phyloP scores from a whole-genome alignment of 352 stramenopile genomes.

The Blastocystis sp. region DNA sequence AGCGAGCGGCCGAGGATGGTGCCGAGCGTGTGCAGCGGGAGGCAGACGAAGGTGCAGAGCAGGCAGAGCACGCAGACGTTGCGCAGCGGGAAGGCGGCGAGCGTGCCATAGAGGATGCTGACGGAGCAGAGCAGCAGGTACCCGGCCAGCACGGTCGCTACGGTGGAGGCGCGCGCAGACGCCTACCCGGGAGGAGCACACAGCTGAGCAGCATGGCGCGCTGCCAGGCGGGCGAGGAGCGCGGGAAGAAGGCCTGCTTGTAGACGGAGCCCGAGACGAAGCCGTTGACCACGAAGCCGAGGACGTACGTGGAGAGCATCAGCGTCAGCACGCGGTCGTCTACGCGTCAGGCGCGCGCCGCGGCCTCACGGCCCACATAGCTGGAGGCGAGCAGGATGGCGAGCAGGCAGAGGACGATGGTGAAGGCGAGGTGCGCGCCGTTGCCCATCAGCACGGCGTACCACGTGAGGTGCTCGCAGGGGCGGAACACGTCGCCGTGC shows the following conservation, averaged over 20 bases:
- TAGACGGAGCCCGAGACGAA: constrained; percentile 85
- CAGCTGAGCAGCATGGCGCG: constrained; percentile 80
- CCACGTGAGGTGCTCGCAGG: constrained; percentile 84
- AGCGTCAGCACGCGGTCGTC: constrained; percentile 55
- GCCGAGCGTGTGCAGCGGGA: constrained; percentile 89
- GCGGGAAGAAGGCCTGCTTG: constrained; percentile 85
- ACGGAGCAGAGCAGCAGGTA: constrained; percentile 84
- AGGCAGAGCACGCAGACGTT: constrained; percentile 79
- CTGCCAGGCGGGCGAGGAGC: constrained; percentile 85
- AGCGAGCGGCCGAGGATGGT: constrained; percentile 92
- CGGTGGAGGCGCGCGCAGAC: neutral
- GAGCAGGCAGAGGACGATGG: constrained; percentile 90
- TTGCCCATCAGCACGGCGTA: constrained; percentile 92
- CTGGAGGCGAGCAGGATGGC: constrained; percentile 82
- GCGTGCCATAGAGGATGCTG: constrained; percentile 77
- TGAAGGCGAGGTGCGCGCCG: constrained; percentile 82
- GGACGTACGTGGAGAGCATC: neutral
- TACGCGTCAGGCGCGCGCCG: neutral
- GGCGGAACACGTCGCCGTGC: constrained; percentile 89
- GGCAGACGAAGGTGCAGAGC: constrained; percentile 94
- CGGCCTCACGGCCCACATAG: constrained; percentile 41
- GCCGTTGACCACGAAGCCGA: constrained; percentile 78
- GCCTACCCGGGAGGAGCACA: constrained; percentile 18
- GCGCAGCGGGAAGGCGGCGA: constrained; percentile 76
- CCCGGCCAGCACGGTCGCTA: constrained; percentile 76